Evolutionary conservation across 139 green algal genomes (phyloP).

Genomic region (Dunaliella sp.): DNA sequence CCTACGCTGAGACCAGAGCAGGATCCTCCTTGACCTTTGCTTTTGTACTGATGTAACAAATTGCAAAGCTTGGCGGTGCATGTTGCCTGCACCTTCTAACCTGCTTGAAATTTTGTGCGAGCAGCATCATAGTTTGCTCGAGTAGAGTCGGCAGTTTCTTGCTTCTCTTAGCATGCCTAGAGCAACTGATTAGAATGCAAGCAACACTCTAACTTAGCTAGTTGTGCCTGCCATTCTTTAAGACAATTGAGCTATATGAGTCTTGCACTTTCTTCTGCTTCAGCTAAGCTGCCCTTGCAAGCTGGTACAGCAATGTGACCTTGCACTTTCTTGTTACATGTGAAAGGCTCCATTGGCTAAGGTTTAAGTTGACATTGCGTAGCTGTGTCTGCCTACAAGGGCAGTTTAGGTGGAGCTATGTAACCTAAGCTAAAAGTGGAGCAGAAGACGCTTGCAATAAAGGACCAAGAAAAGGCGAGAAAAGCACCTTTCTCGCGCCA

Average conservation of each 20-base stretch:
- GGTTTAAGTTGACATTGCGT: too few relatives aligned
- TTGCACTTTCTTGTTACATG: neutral
- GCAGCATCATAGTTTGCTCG: too few relatives aligned
- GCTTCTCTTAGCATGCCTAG: neutral
- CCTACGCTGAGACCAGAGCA: too few relatives aligned
- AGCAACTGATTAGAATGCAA: neutral
- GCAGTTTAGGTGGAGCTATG: neutral
- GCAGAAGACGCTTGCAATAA: neutral
- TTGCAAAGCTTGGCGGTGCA: too few relatives aligned
- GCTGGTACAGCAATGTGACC: neutral
- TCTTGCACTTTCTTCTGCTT: neutral
- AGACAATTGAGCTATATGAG: neutral
- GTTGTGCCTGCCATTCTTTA: neutral
- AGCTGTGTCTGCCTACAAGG: neutral
- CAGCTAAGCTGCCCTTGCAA: neutral
- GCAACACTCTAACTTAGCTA: neutral
- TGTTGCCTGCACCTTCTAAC: too few relatives aligned
- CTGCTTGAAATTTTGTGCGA: too few relatives aligned
- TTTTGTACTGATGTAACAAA: too few relatives aligned
- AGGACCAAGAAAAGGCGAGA: neutral
- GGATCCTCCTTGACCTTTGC: too few relatives aligned
- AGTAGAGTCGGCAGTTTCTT: too few relatives aligned
- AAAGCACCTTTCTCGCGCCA: neutral
- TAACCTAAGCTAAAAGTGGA: neutral
- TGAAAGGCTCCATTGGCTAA: too few relatives aligned